A percentile compares a stretch with the other conserved stretches of the same genome.
Conservation (phyloP, 169 alveolate genomes). For the Amoebophrya sp. region DNA sequence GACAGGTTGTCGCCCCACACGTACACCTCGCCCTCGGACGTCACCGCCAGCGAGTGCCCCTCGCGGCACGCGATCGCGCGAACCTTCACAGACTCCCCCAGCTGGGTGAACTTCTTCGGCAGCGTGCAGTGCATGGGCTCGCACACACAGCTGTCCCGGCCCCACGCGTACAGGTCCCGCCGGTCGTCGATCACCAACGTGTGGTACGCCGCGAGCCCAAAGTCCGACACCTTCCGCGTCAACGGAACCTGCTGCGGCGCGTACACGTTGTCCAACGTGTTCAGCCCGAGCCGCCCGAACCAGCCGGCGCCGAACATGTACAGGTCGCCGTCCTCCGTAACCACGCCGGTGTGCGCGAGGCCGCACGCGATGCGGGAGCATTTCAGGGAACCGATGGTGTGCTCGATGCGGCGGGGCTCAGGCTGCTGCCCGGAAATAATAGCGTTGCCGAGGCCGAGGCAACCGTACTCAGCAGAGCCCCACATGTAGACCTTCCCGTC, state of each 20-base stretch:
- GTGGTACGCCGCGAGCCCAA: background rate
- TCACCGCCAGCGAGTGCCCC: background rate
- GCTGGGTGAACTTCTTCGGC: background rate
- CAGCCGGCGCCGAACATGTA: background rate
- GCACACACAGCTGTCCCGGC: background rate
- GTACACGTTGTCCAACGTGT: background rate
- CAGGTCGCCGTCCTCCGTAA: background rate
- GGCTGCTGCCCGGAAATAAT: too few relatives aligned
- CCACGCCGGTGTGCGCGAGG: background rate
- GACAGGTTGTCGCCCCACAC: background rate
- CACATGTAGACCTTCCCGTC: background rate
- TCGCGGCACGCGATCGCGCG: background rate
- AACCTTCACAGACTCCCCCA: background rate
- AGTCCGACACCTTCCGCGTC: background rate
- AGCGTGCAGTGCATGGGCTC: background rate
- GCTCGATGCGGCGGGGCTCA: too few relatives aligned
- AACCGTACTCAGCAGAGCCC: background rate
- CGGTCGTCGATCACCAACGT: background rate
- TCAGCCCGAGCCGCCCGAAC: background rate
- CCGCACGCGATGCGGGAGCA: background rate
- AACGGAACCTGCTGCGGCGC: background rate
- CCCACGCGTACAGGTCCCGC: background rate
- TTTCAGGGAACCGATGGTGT: too few relatives aligned
- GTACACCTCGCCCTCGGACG: background rate
- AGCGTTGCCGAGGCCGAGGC: background rate